phyloP scores from a whole-genome alignment of 805 yeast genomes.

The Monosporozyma servazzii region DNA sequence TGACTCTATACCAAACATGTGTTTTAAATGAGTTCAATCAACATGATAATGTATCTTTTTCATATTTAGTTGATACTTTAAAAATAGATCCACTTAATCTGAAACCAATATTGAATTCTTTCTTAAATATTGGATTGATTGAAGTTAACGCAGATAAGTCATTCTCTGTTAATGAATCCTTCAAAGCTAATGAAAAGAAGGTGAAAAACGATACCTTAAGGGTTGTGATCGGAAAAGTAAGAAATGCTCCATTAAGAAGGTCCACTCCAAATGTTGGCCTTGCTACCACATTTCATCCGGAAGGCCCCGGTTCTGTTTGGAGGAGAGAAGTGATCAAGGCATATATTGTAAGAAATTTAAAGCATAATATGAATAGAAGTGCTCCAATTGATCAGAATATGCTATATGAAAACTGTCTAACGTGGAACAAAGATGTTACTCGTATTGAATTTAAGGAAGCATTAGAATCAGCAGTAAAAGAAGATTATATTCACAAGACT shows the following conservation, averaged over 20 bases:
- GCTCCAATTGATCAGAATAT: too few relatives aligned
- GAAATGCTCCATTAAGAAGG: not conserved
- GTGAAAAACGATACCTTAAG: slow-evolving; percentile 19
- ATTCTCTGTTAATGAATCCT: slow-evolving; percentile 15
- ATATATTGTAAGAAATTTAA: slow-evolving; percentile 19
- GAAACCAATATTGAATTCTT: slow-evolving; percentile 14
- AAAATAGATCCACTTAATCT: slow-evolving; percentile 6
- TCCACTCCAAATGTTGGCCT: not conserved
- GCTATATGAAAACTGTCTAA: not conserved
- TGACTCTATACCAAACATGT: slow-evolving; percentile 22
- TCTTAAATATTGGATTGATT: slow-evolving; percentile 13
- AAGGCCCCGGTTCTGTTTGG: slow-evolving; percentile 22
- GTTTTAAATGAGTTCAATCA: slow-evolving; percentile 21
- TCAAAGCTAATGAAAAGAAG: slow-evolving; percentile 14
- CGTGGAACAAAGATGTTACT: slow-evolving; percentile 15
- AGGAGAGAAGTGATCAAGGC: slow-evolving; percentile 22
- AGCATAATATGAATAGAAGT: slow-evolving; percentile 8
- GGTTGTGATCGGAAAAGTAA: slow-evolving; percentile 9
- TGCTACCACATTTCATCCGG: slow-evolving; percentile 5
- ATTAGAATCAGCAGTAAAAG: slow-evolving; percentile 4
- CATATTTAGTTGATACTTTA: slow-evolving; percentile 6
- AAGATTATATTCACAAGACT: not conserved
- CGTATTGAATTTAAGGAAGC: slow-evolving; percentile 28
- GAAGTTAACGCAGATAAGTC: slow-evolving; percentile 1
- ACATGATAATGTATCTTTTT: slow-evolving; percentile 6